Percentiles rank a stretch among this genome's conserved stretches.
Conservation (phyloP, 441 rosid genomes). For the Mallotus repandus region DNA sequence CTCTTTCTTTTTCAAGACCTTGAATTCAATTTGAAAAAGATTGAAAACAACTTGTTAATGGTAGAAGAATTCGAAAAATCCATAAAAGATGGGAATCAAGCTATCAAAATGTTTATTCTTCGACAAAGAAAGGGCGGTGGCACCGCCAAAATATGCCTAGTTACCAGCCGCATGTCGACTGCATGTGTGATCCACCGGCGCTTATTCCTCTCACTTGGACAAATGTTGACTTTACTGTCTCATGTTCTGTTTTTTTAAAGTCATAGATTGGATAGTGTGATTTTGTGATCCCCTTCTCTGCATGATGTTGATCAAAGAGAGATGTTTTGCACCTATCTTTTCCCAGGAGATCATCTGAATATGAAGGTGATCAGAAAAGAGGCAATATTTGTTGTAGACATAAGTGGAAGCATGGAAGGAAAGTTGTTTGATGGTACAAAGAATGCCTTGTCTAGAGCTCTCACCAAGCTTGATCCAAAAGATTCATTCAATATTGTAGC, state of each 20-base stretch:
- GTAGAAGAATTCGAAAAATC: slow-evolving; percentile 73
- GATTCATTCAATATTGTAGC: slow-evolving; percentile 89
- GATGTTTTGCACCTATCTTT: slow-evolving; percentile 64
- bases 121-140: slow-evolving; percentile 77
- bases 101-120: slow-evolving; percentile 76
- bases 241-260: slow-evolving; percentile 66
- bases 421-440: slow-evolving; percentile 68
- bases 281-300: slow-evolving; percentile 78
- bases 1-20: not conserved
- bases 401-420: slow-evolving; percentile 93
- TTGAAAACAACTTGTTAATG: slow-evolving; percentile 24
- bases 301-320: slow-evolving; percentile 87
- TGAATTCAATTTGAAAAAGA: no score
- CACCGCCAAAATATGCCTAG: slow-evolving; percentile 82
- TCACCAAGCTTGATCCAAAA: slow-evolving; percentile 54
- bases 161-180: slow-evolving; percentile 98
- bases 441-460: slow-evolving; percentile 57
- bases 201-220: slow-evolving; percentile 89
- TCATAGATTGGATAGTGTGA: slow-evolving; percentile 65
- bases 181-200: slow-evolving; percentile 91
- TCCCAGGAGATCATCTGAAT: slow-evolving; percentile 63
- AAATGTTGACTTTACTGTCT: slow-evolving; percentile 59
- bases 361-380: slow-evolving; percentile 75
- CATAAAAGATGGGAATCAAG: slow-evolving; percentile 81
- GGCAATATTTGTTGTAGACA: slow-evolving; percentile 81